Conservation (phyloP, 345 rosid genomes). For the Angophora floribunda region DNA sequence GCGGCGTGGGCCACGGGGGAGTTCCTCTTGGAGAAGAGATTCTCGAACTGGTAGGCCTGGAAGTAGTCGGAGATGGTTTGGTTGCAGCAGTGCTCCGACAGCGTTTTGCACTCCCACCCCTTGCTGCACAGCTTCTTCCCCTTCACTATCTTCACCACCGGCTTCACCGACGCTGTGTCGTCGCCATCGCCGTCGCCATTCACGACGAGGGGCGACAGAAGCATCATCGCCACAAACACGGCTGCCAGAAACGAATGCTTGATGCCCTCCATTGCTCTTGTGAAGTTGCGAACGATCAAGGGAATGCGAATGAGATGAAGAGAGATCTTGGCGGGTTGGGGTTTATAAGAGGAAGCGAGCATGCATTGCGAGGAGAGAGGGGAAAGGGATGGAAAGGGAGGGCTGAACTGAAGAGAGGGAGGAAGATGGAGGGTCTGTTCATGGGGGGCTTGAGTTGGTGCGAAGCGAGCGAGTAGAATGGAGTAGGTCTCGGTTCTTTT, state of each 20-base stretch:
- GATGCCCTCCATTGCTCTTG: slow-evolving; percentile 18
- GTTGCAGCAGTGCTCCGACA: slow-evolving; percentile 59
- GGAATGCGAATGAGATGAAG: background rate
- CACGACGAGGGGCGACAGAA: background rate
- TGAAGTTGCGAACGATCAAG: background rate
- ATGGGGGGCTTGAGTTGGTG: slow-evolving; percentile 22
- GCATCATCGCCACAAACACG: background rate
- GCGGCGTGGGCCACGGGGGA: slow-evolving; percentile 69
- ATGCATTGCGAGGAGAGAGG: background rate
- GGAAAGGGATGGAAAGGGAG: slow-evolving; percentile 29
- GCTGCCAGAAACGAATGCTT: slow-evolving; percentile 4
- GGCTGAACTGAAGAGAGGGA: slow-evolving; percentile 37
- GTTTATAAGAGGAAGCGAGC: background rate
- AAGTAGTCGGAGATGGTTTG: slow-evolving; percentile 57
- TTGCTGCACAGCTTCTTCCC: slow-evolving; percentile 58
- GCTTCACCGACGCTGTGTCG: slow-evolving; percentile 11
- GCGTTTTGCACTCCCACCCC: slow-evolving; percentile 79
- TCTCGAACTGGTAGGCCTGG: slow-evolving; percentile 71
- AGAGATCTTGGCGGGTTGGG: background rate
- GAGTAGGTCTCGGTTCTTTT: slow-evolving; percentile 24
- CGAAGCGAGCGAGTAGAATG: slow-evolving; percentile 8
- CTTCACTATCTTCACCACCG: slow-evolving; percentile 49
- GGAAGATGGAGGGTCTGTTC: slow-evolving; percentile 8
- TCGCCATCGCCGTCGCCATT: background rate
- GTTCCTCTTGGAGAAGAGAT: slow-evolving; percentile 56